phyloP scores from a whole-genome alignment of 2,329 filamentous ascomycete genomes.

The Lecanicillium sp. region DNA sequence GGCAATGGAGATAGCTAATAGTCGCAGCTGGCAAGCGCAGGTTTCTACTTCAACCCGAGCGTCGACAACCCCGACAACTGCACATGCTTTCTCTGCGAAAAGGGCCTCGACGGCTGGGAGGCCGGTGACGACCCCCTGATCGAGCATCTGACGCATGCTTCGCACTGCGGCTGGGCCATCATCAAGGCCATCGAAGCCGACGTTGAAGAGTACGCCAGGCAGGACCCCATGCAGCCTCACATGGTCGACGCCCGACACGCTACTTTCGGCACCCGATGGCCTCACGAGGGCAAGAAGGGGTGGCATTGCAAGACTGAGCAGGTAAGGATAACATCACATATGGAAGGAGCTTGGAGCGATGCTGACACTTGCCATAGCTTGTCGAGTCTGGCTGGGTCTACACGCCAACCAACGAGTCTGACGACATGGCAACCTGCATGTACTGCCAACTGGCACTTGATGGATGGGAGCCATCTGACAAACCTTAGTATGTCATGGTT shows the following conservation, averaged over 20 bases:
- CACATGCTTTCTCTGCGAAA: constrained; percentile 79
- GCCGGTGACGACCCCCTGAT: constrained; percentile 72
- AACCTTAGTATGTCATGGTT: constrained; percentile 64
- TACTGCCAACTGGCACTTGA: constrained; percentile 89
- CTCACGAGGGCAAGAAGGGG: constrained; percentile 78
- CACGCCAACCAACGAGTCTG: constrained; percentile 73
- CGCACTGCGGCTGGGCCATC: constrained; percentile 82
- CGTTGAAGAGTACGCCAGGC: constrained; percentile 55
- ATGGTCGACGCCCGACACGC: constrained; percentile 73
- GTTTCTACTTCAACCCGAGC: constrained; percentile 82
- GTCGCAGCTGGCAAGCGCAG: constrained; percentile 74
- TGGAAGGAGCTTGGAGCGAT: neutral
- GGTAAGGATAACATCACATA: constrained; percentile 39
- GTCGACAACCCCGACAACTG: constrained; percentile 77
- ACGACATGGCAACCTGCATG: constrained; percentile 85
- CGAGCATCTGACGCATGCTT: constrained; percentile 81
- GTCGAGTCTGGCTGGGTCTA: constrained; percentile 92
- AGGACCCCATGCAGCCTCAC: constrained; percentile 65
- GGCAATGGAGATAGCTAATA: constrained; percentile 18
- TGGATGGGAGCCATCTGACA: constrained; percentile 89
- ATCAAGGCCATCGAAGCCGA: constrained; percentile 57
- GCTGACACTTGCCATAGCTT: constrained; percentile 48
- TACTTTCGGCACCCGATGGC: constrained; percentile 83
- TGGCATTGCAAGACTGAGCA: constrained; percentile 89
- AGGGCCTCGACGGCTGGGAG: constrained; percentile 88